These are phyloP conservation scores for Neurospora discreta DNA, from an alignment of 495 filamentous ascomycete genomes.

Conservation along the genomic window DNA sequence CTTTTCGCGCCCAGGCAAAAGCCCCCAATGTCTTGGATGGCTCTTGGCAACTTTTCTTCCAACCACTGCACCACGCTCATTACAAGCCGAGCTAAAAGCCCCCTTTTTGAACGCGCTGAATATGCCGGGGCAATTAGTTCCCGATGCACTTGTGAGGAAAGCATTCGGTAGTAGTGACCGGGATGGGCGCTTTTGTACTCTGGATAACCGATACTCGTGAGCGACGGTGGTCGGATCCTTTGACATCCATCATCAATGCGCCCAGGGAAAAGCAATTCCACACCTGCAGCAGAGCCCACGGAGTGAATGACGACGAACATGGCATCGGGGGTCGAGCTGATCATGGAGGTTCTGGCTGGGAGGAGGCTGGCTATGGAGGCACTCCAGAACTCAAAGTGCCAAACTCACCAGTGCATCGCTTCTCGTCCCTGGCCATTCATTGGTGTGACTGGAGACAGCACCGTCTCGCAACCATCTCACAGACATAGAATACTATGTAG, in stretches of 20 bases:
- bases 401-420: neutral
- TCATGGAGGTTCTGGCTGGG: neutral
- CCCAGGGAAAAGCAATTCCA: constrained; percentile 11
- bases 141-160: neutral
- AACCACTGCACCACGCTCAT: neutral
- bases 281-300: constrained; percentile 13
- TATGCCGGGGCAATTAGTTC: neutral
- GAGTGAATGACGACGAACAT: constrained; percentile 2
- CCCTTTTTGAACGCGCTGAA: neutral
- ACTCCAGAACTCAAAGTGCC: neutral
- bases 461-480: neutral
- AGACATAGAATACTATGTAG: neutral
- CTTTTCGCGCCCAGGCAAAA: neutral
- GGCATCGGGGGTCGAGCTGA: constrained; percentile 13
- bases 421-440: neutral
- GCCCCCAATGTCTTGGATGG: neutral
- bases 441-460: neutral
- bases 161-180: neutral
- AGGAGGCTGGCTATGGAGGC: neutral
- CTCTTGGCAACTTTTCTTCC: neutral
- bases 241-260: neutral
- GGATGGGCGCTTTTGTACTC: neutral
- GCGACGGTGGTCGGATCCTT: neutral
- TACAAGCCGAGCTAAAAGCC: neutral
- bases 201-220: neutral